Conservation (phyloP, 495 filamentous ascomycete genomes). For the Hypoxylon trugodes region DNA sequence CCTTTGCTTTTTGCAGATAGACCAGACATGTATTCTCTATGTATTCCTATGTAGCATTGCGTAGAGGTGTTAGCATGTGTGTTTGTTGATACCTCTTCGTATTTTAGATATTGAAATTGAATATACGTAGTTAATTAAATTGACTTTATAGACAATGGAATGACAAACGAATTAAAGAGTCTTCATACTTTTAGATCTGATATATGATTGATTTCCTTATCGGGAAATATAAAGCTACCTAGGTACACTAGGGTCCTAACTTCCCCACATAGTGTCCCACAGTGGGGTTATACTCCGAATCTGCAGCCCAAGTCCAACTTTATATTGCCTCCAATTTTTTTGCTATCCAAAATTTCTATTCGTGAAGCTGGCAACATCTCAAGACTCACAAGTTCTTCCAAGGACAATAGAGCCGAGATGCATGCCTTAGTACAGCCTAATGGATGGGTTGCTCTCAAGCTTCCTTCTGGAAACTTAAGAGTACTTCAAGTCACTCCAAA, state of each 20-base stretch:
- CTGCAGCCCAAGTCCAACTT: background rate
- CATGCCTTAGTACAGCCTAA: conserved; percentile 64
- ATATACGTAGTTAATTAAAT: background rate
- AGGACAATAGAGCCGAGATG: conserved; percentile 33
- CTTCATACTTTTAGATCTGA: too few relatives aligned
- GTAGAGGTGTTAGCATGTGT: background rate
- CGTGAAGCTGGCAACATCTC: background rate
- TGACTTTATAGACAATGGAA: background rate
- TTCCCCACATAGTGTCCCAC: conserved; percentile 10
- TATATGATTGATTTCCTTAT: too few relatives aligned
- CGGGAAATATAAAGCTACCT: too few relatives aligned
- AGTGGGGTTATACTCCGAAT: conserved; percentile 13
- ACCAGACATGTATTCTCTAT: background rate
- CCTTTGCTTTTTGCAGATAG: conserved; percentile 15
- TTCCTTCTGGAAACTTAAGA: conserved; percentile 72
- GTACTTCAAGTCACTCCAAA: conserved; percentile 74
- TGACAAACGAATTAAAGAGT: too few relatives aligned
- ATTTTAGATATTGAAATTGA: background rate
- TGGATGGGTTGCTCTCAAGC: conserved; percentile 68
- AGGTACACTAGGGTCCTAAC: too few relatives aligned
- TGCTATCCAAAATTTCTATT: background rate
- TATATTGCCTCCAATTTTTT: background rate
- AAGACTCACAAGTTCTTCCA: conserved; percentile 10
- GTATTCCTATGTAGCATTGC: background rate
- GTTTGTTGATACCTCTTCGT: conserved; percentile 4